phyloP scores from a whole-genome alignment of 2,329 filamentous ascomycete genomes.

The Neoarthrinium moseri region DNA sequence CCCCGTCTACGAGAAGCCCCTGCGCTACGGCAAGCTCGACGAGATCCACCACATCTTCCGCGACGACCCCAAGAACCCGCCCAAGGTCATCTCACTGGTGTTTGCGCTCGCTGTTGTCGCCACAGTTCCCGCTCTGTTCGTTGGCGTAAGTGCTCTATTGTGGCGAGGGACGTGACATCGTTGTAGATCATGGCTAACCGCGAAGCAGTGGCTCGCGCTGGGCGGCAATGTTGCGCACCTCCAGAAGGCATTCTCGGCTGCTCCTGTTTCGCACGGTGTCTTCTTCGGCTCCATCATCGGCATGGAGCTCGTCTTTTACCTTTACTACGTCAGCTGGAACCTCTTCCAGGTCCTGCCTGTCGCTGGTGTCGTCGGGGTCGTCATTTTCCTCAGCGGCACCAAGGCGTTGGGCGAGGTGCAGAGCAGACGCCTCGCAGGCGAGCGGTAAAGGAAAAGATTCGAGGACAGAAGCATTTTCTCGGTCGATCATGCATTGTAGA shows the following conservation, averaged over 20 bases:
- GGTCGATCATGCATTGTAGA: no score
- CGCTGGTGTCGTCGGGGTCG: slow-evolving; percentile 62
- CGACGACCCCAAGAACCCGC: slow-evolving; percentile 74
- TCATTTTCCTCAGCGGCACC: slow-evolving; percentile 83
- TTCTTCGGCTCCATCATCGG: slow-evolving; percentile 87
- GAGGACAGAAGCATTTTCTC: not conserved
- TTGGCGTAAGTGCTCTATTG: slow-evolving; percentile 53
- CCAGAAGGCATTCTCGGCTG: slow-evolving; percentile 68
- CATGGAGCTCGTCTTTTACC: slow-evolving; percentile 89
- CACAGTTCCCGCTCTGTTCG: slow-evolving; percentile 71
- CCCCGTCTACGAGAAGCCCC: slow-evolving; percentile 61
- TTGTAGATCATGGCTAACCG: slow-evolving; percentile 13
- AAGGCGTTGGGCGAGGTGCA: slow-evolving; percentile 93
- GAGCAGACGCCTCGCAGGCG: slow-evolving; percentile 75
- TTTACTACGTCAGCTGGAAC: slow-evolving; percentile 92
- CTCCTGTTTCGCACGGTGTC: slow-evolving; percentile 76
- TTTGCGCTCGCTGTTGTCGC: slow-evolving; percentile 74
- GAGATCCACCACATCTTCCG: slow-evolving; percentile 94
- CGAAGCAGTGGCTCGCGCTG: slow-evolving; percentile 69
- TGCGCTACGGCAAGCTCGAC: slow-evolving; percentile 79
- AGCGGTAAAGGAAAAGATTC: slow-evolving; percentile 31
- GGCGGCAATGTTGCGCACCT: slow-evolving; percentile 84
- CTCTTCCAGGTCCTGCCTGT: slow-evolving; percentile 85
- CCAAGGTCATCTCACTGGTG: slow-evolving; percentile 73
- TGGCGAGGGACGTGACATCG: not conserved